Evolutionary conservation across 768 basidiomycete species (phyloP).

Genomic region (Stropharia rugosoannulata): DNA sequence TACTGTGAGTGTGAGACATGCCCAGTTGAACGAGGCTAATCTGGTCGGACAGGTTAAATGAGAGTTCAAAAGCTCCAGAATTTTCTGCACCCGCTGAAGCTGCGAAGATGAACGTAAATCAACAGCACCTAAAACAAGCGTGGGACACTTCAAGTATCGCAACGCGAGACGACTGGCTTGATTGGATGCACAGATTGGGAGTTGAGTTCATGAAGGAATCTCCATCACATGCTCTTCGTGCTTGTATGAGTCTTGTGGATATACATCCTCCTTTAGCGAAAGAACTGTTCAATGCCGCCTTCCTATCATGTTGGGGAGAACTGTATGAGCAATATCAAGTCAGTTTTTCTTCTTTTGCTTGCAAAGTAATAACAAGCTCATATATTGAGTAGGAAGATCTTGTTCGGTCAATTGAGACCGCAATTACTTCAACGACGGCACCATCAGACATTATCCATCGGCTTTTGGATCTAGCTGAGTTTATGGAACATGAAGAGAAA

Average conservation of each 20-base stretch:
- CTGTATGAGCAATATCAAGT: constrained; percentile 97
- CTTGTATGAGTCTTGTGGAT: constrained; percentile 93
- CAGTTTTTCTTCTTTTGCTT: constrained; percentile 12
- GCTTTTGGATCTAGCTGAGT: constrained; percentile 91
- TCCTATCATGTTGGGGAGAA: constrained; percentile 96
- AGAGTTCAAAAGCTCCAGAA: constrained; percentile 64
- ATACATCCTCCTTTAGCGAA: constrained; percentile 88
- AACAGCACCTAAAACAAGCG: constrained; percentile 94
- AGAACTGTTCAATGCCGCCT: constrained; percentile 97
- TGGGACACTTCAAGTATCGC: constrained; percentile 85
- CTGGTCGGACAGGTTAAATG: constrained; percentile 40
- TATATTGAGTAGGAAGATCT: constrained; percentile 74
- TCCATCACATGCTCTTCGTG: constrained; percentile 95
- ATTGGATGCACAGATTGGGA: constrained; percentile 92
- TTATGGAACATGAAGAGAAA: constrained; percentile 99
- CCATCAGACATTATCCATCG: constrained; percentile 90
- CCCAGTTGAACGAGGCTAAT: constrained; percentile 2
- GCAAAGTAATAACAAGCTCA: constrained; percentile 7
- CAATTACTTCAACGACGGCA: constrained; percentile 74
- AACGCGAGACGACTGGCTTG: constrained; percentile 87
- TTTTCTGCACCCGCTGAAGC: constrained; percentile 85
- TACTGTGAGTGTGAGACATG: constrained; percentile 45
- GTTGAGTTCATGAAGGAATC: constrained; percentile 98
- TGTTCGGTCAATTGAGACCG: constrained; percentile 83
- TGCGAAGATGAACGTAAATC: constrained; percentile 90